These are phyloP conservation scores for Xanthoconium stramineum DNA, from an alignment of 768 basidiomycete species.

Conservation along the genomic window DNA sequence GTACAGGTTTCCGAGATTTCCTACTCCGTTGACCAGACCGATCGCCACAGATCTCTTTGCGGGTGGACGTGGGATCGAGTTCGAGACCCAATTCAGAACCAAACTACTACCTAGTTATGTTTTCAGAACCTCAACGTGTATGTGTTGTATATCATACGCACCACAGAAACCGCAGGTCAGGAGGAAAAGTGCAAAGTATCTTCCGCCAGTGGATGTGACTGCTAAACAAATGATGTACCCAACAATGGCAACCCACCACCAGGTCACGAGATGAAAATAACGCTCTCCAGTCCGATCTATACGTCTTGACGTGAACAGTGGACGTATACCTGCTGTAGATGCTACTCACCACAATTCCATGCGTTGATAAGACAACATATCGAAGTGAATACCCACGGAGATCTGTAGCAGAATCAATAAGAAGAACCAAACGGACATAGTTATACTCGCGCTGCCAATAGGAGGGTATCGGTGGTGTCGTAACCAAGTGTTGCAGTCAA, in stretches of 20 bases:
- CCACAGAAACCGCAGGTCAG: slow-evolving; percentile 55
- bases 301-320: neutral
- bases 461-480: slow-evolving; percentile 53
- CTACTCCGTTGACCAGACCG: slow-evolving; percentile 58
- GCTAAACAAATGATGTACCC: slow-evolving; percentile 58
- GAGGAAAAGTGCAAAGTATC: slow-evolving; percentile 61
- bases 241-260: slow-evolving; percentile 58
- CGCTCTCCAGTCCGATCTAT: slow-evolving; percentile 60
- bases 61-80: slow-evolving; percentile 57
- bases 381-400: slow-evolving; percentile 58
- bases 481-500: slow-evolving; percentile 63
- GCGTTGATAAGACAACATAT: slow-evolving; percentile 50
- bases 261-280: slow-evolving; percentile 55
- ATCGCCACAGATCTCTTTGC: slow-evolving; percentile 52
- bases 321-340: neutral
- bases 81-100: slow-evolving; percentile 60
- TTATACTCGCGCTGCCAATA: slow-evolving; percentile 53
- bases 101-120: slow-evolving; percentile 36
- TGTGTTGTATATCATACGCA: slow-evolving; percentile 5
- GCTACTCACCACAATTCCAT: slow-evolving; percentile 46
- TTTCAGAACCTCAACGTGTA: neutral
- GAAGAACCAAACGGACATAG: neutral
- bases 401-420: slow-evolving; percentile 34
- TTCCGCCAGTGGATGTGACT: slow-evolving; percentile 48
- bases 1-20: slow-evolving; percentile 56